These are phyloP conservation scores for Davidsoniella neocaledoniae DNA, from an alignment of 2,329 filamentous ascomycete genomes.

Conservation along the genomic window DNA sequence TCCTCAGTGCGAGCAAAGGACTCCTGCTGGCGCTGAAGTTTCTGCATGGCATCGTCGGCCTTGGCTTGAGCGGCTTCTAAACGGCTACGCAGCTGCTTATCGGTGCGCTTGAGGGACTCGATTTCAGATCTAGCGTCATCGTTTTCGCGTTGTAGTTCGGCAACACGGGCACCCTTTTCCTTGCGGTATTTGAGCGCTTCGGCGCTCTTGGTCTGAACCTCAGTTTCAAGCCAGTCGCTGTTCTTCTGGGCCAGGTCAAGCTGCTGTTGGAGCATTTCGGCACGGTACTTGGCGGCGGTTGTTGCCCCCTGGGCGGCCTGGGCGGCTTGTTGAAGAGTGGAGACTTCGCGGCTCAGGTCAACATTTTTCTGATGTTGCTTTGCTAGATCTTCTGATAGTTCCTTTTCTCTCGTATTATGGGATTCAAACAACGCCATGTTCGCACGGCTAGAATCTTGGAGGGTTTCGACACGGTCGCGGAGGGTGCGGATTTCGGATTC, in stretches of 20 bases:
- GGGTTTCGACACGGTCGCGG: slow-evolving; percentile 64
- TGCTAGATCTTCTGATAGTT: slow-evolving; percentile 70
- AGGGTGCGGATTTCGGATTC: slow-evolving; percentile 61
- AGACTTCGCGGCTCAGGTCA: slow-evolving; percentile 67
- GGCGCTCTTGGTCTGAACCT: slow-evolving; percentile 75
- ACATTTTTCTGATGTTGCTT: slow-evolving; percentile 79
- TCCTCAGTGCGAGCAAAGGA: slow-evolving; percentile 68
- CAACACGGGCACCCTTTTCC: slow-evolving; percentile 80
- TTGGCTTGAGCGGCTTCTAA: slow-evolving; percentile 74
- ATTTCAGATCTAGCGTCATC: slow-evolving; percentile 68
- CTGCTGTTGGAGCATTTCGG: slow-evolving; percentile 80
- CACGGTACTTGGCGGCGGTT: slow-evolving; percentile 72
- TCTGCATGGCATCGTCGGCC: slow-evolving; percentile 66
- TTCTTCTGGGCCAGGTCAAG: slow-evolving; percentile 76
- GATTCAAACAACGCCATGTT: slow-evolving; percentile 77
- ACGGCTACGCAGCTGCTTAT: slow-evolving; percentile 63
- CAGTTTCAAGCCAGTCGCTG: slow-evolving; percentile 82
- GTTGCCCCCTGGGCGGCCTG: slow-evolving; percentile 68
- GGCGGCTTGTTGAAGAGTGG: slow-evolving; percentile 63
- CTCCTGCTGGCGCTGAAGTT: slow-evolving; percentile 74
- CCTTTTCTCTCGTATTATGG: slow-evolving; percentile 74
- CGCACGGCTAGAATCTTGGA: slow-evolving; percentile 86
- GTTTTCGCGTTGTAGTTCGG: slow-evolving; percentile 72
- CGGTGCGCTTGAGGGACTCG: slow-evolving; percentile 62
- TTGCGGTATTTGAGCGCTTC: slow-evolving; percentile 85